Evolutionary conservation across 2,329 filamentous ascomycete species (phyloP).

Genomic region (Clonostachys rosea): DNA sequence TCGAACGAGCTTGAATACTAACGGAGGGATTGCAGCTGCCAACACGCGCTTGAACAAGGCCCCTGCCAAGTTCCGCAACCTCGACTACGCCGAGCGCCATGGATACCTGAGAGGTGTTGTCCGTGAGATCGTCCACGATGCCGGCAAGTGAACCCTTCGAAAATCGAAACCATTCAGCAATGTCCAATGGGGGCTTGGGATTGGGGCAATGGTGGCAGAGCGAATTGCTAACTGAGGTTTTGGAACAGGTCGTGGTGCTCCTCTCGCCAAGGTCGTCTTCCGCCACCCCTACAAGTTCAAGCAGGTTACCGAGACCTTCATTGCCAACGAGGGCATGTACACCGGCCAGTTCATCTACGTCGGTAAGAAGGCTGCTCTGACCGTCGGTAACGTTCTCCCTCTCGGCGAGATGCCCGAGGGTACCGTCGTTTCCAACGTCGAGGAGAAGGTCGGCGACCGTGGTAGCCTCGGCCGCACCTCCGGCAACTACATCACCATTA

Average conservation of each 20-base stretch:
- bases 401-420: slow-evolving; percentile 94
- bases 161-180: background rate
- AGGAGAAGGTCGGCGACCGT: slow-evolving; percentile 98
- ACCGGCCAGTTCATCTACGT: slow-evolving; percentile 99
- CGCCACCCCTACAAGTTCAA: slow-evolving; percentile 98
- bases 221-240: slow-evolving; percentile 13
- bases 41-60: slow-evolving; percentile 89
- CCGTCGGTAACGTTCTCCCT: slow-evolving; percentile 95
- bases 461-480: slow-evolving; percentile 94
- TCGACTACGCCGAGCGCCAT: slow-evolving; percentile 96
- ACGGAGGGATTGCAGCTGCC: slow-evolving; percentile 48
- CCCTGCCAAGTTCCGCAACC: slow-evolving; percentile 82
- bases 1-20: background rate
- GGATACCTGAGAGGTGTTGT: slow-evolving; percentile 97
- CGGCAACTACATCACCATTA: slow-evolving; percentile 98
- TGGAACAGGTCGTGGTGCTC: slow-evolving; percentile 71
- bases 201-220: no score
- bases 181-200: background rate
- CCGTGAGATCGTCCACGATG: slow-evolving; percentile 99
- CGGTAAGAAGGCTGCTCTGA: slow-evolving; percentile 96
- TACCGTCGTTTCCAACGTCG: slow-evolving; percentile 98
- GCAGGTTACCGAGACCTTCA: slow-evolving; percentile 98
- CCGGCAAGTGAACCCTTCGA: slow-evolving; percentile 47
- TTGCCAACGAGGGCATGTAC: slow-evolving; percentile 99
- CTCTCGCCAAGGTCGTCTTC: slow-evolving; percentile 95